These are phyloP conservation scores for Cytospora leucostoma DNA, from an alignment of 2,329 filamentous ascomycete species.

Conservation along the genomic window DNA sequence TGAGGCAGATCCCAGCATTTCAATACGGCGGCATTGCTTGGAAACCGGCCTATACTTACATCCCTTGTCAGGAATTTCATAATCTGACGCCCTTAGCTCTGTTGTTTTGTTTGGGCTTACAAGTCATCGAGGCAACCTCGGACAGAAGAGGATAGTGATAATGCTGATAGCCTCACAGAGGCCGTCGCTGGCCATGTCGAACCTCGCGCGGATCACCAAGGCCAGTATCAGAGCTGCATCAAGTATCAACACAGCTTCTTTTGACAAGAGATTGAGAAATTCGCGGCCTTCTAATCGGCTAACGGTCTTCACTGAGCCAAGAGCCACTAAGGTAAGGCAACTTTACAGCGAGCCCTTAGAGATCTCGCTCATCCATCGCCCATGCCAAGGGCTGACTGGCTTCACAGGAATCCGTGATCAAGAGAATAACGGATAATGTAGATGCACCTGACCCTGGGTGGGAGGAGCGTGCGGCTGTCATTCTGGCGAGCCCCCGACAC, in stretches of 20 bases:
- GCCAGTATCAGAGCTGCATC: conserved; percentile 2
- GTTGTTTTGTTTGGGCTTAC: neutral
- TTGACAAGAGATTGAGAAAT: neutral
- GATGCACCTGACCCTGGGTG: neutral
- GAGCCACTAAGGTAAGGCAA: conserved; percentile 5
- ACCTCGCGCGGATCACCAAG: neutral
- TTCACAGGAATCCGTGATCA: conserved; percentile 10
- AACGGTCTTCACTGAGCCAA: conserved; percentile 12
- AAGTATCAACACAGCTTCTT: neutral
- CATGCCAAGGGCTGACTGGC: neutral
- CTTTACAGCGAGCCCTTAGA: neutral
- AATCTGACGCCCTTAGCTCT: neutral
- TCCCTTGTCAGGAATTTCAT: neutral
- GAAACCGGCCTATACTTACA: neutral
- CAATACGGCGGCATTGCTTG: neutral
- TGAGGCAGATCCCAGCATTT: neutral
- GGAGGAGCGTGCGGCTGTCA: conserved; percentile 44
- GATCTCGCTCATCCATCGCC: neutral
- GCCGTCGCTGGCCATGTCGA: neutral
- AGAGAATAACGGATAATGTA: neutral
- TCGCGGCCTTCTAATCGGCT: neutral
- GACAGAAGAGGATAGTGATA: neutral
- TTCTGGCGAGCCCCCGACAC: conserved; percentile 53
- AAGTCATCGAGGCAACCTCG: neutral
- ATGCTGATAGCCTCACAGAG: neutral